Evolutionary conservation across 495 filamentous ascomycete species (phyloP).

Genomic region (Amorphotheca resinae): DNA sequence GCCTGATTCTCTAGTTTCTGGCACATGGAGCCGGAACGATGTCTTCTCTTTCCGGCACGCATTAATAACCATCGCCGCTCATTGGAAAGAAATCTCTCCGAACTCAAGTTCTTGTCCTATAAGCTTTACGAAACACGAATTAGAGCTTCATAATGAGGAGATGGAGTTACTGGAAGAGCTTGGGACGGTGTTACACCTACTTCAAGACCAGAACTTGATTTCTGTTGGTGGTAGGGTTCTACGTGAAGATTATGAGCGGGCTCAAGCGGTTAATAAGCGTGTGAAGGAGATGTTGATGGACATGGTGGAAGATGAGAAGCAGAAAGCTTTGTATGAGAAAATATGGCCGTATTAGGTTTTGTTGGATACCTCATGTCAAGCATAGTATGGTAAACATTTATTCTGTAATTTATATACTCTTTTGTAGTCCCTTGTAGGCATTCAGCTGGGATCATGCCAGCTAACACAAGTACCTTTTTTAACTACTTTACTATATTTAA

Average conservation of each 20-base stretch:
- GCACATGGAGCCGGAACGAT: slow-evolving; percentile 24
- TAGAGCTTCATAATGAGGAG: slow-evolving; percentile 22
- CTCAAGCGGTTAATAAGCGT: slow-evolving; percentile 1
- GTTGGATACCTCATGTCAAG: too few relatives aligned
- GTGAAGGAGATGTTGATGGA: slow-evolving; percentile 11
- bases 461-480: too few relatives aligned
- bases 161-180: slow-evolving; percentile 14
- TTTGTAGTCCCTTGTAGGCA: too few relatives aligned
- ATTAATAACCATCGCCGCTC: slow-evolving; percentile 16
- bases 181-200: slow-evolving; percentile 8
- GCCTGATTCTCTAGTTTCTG: slow-evolving; percentile 23
- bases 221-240: slow-evolving; percentile 9
- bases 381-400: too few relatives aligned
- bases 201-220: slow-evolving; percentile 11
- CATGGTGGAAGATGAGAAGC: slow-evolving; percentile 4
- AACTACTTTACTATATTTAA: too few relatives aligned
- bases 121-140: slow-evolving; percentile 20
- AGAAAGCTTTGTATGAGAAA: slow-evolving; percentile 4
- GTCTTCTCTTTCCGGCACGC: slow-evolving; percentile 26
- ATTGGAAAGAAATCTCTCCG: slow-evolving; percentile 22
- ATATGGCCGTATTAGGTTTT: slow-evolving; percentile 15
- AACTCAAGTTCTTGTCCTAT: slow-evolving; percentile 22
- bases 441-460: too few relatives aligned
- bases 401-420: too few relatives aligned
- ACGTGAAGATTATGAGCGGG: slow-evolving; percentile 7